Conservation (phyloP, 2,329 filamentous ascomycete genomes). For the Cladosporium sp. region DNA sequence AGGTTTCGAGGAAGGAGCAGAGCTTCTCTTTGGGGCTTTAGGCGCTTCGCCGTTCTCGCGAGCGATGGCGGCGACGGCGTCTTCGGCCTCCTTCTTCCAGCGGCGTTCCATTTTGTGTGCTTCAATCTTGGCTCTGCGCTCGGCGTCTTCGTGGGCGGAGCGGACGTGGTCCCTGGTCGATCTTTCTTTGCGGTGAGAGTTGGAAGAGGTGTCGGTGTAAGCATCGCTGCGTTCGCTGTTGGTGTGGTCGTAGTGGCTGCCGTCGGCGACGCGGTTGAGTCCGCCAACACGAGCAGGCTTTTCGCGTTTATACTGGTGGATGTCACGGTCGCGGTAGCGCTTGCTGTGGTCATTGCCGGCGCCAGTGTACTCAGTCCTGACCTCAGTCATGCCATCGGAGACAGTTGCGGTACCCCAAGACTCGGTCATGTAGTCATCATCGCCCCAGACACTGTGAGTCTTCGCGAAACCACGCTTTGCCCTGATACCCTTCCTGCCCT, state of each 20-base stretch:
- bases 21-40: slow-evolving; percentile 22
- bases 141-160: slow-evolving; percentile 31
- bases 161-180: slow-evolving; percentile 12
- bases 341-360: slow-evolving; percentile 37
- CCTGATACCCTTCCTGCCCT: slow-evolving; percentile 35
- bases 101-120: slow-evolving; percentile 35
- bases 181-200: slow-evolving; percentile 18
- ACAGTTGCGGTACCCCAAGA: slow-evolving; percentile 26
- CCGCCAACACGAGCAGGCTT: slow-evolving; percentile 82
- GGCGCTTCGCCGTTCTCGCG: slow-evolving; percentile 27
- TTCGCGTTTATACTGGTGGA: slow-evolving; percentile 82
- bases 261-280: slow-evolving; percentile 77
- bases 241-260: slow-evolving; percentile 74
- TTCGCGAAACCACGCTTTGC: slow-evolving; percentile 38
- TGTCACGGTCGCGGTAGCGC: slow-evolving; percentile 57
- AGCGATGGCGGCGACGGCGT: slow-evolving; percentile 32
- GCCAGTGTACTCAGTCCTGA: slow-evolving; percentile 23
- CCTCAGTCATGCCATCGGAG: slow-evolving; percentile 30
- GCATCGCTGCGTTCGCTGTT: slow-evolving; percentile 54
- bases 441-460: slow-evolving; percentile 40
- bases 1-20: slow-evolving; percentile 25
- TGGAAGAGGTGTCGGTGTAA: slow-evolving; percentile 44
- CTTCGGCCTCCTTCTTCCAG: slow-evolving; percentile 39
- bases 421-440: slow-evolving; percentile 40
- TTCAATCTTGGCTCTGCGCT: slow-evolving; percentile 35